Percentiles rank a stretch among this genome's conserved stretches.
These are phyloP conservation scores for Eurotiales sp. DNA, from an alignment of 2,329 filamentous ascomycete genomes.

Conservation along the genomic window DNA sequence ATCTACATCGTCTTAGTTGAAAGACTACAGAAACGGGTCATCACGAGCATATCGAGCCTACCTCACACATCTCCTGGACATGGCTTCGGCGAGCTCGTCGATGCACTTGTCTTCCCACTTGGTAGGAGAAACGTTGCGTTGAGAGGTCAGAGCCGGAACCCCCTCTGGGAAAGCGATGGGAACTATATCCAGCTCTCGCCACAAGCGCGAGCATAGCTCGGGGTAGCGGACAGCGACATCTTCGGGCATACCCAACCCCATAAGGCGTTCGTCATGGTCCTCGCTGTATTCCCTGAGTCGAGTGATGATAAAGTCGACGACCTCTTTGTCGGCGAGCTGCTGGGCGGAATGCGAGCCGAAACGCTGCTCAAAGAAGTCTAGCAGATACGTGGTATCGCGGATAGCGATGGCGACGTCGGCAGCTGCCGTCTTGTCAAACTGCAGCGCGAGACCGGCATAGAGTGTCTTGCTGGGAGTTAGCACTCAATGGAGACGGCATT, in stretches of 20 bases:
- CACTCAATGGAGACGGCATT: background rate
- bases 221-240: constrained; percentile 60
- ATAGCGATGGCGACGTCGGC: constrained; percentile 61
- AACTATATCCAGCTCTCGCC: constrained; percentile 73
- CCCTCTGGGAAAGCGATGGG: constrained; percentile 58
- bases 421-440: constrained; percentile 42
- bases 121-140: background rate
- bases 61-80: constrained; percentile 75
- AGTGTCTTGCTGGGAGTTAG: constrained; percentile 27
- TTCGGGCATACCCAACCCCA: constrained; percentile 67
- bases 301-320: constrained; percentile 58
- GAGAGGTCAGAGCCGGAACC: constrained; percentile 21
- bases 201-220: constrained; percentile 64
- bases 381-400: constrained; percentile 70
- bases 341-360: constrained; percentile 46
- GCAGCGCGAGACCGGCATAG: constrained; percentile 38
- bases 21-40: background rate
- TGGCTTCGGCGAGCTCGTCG: constrained; percentile 77
- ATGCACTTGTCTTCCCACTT: constrained; percentile 56
- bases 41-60: constrained; percentile 37
- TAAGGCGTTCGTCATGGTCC: constrained; percentile 67
- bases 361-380: constrained; percentile 66
- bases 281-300: constrained; percentile 59
- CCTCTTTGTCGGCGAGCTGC: constrained; percentile 36
- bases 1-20: constrained; percentile 37